Conservation (phyloP, 2,329 filamentous ascomycete genomes). For the Colletotrichum euphorbiae region DNA sequence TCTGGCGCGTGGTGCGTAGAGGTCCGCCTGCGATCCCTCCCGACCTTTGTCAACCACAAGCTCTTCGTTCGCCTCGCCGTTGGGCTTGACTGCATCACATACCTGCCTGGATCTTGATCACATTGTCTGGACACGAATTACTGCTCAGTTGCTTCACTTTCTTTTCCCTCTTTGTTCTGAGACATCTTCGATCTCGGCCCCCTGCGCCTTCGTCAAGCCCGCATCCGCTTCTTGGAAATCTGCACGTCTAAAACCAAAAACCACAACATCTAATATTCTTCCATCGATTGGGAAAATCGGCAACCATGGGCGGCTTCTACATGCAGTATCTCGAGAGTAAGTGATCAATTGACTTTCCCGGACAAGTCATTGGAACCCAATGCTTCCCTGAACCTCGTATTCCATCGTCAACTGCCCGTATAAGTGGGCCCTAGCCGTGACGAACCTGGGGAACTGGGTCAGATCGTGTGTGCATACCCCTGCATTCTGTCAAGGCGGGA, state of each 20-base stretch:
- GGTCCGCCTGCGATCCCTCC: slow-evolving; percentile 26
- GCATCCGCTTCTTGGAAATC: slow-evolving; percentile 14
- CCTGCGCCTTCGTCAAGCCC: slow-evolving; percentile 14
- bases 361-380: slow-evolving; percentile 34
- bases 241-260: slow-evolving; percentile 22
- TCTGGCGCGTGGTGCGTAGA: slow-evolving; percentile 33
- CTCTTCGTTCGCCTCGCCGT: slow-evolving; percentile 56
- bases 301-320: slow-evolving; percentile 73
- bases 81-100: slow-evolving; percentile 67
- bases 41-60: slow-evolving; percentile 45
- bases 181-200: slow-evolving; percentile 30
- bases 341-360: slow-evolving; percentile 53
- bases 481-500: slow-evolving; percentile 48
- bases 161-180: slow-evolving; percentile 23
- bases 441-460: slow-evolving; percentile 33
- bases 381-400: slow-evolving; percentile 34
- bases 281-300: slow-evolving; percentile 45
- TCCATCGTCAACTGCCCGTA: slow-evolving; percentile 25
- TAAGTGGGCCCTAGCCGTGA: slow-evolving; percentile 34
- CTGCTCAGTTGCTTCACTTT: slow-evolving; percentile 39
- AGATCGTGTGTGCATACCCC: slow-evolving; percentile 44
- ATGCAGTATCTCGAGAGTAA: slow-evolving; percentile 82
- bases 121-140: slow-evolving; percentile 46
- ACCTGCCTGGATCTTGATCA: slow-evolving; percentile 48
- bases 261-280: slow-evolving; percentile 8